Evolutionary conservation across 2,329 filamentous ascomycete genomes (phyloP).

Genomic region (Neonectria ditissima): DNA sequence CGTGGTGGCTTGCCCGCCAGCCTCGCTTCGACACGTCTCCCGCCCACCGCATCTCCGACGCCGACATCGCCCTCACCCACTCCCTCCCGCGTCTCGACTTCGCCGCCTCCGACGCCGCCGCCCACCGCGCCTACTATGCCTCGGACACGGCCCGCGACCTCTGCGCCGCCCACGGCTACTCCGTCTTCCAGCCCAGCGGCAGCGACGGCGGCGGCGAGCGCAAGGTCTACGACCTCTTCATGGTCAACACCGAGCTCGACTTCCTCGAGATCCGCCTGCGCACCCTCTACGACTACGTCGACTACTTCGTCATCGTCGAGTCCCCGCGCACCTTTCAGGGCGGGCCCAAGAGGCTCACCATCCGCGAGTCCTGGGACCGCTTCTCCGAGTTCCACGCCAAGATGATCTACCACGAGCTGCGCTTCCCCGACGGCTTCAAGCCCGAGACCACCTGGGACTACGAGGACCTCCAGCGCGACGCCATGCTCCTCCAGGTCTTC

Average conservation of each 20-base stretch:
- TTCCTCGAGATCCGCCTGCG: conserved; percentile 74
- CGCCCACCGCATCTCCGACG: conserved; percentile 35
- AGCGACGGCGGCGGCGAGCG: conserved; percentile 38
- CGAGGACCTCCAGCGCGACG: conserved; percentile 66
- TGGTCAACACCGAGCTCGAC: conserved; percentile 73
- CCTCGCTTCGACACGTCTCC: conserved; percentile 33
- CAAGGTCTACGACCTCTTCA: conserved; percentile 65
- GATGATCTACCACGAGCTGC: conserved; percentile 69
- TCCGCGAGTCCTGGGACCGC: conserved; percentile 63
- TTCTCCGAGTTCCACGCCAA: conserved; percentile 68
- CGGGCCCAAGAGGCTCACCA: conserved; percentile 63
- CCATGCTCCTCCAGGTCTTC: conserved; percentile 69
- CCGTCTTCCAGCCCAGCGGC: conserved; percentile 43
- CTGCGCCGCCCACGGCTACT: conserved; percentile 50
- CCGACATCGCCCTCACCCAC: conserved; percentile 37
- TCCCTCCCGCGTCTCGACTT: conserved; percentile 44
- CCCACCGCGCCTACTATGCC: conserved; percentile 45
- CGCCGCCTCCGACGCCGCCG: conserved; percentile 19
- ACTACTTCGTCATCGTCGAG: conserved; percentile 75
- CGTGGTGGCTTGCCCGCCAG: conserved; percentile 34
- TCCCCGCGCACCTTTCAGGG: conserved; percentile 69
- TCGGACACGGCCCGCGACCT: conserved; percentile 46
- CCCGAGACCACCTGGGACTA: conserved; percentile 59
- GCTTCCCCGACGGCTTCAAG: conserved; percentile 56
- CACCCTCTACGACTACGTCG: conserved; percentile 67